phyloP scores from a whole-genome alignment of 2,329 filamentous ascomycete species.

The Eurotiales sp. region DNA sequence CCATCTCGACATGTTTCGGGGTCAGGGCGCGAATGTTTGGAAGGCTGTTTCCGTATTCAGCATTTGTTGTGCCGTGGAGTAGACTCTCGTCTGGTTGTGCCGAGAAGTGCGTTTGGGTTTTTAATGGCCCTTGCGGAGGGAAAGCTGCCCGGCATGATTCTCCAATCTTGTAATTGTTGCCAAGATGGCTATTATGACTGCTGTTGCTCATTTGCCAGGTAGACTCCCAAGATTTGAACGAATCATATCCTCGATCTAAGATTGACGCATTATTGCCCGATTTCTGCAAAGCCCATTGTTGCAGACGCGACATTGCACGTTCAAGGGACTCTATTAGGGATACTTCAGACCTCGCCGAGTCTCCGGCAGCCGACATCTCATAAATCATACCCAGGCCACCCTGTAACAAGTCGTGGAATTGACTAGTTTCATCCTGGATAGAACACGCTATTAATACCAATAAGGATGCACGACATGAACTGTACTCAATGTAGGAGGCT shows the following conservation, averaged over 20 bases:
- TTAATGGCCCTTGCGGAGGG: too few species aligned
- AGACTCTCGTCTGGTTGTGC: too few species aligned
- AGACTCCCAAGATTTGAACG: not conserved
- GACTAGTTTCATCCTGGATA: constrained; percentile 35
- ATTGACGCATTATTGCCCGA: too few species aligned
- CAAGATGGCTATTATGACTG: too few species aligned
- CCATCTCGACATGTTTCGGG: too few species aligned
- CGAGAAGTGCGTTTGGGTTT: too few species aligned
- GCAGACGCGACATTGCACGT: constrained; percentile 43
- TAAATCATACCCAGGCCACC: constrained; percentile 50
- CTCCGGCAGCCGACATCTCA: constrained; percentile 51
- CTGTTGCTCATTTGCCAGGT: not conserved
- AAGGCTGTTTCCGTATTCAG: too few species aligned
- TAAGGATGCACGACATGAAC: constrained; percentile 52
- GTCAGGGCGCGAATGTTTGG: too few species aligned
- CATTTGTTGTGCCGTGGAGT: too few species aligned
- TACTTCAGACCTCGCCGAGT: constrained; percentile 50
- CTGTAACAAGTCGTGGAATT: constrained; percentile 43
- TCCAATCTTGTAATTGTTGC: too few species aligned
- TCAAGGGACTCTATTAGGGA: constrained; percentile 53
- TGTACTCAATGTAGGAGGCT: constrained; percentile 55
- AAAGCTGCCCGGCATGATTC: too few species aligned
- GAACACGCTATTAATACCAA: constrained; percentile 44
- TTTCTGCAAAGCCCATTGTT: constrained; percentile 17
- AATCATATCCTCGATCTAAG: not conserved